Evolutionary conservation across 2,329 filamentous ascomycete genomes (phyloP), one percentile per base, ranked within the genome.

Genomic region (Diaporthe destruens): DNA sequence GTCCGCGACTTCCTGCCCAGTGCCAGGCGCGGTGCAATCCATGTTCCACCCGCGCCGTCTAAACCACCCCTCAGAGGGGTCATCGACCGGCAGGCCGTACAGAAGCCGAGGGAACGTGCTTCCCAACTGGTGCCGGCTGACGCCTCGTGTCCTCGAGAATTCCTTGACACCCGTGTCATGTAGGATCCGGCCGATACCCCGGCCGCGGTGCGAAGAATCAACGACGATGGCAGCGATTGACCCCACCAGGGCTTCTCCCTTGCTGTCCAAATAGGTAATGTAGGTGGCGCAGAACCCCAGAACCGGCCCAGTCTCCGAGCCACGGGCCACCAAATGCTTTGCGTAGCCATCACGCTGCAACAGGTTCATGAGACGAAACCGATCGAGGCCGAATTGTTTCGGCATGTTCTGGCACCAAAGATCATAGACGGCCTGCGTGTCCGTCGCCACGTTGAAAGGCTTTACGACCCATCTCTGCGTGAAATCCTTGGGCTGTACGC

Each of bases 201-300:
- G 83, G 67, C 82, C 79, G 34, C 85, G 83, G 77, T 84, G 85
- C 0, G 83, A 80, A 44, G 85, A 81, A 42, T 83, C 84, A 25
- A 91, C 88, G 44, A 91, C 78, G 36, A 91, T 79, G 14, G 85
- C 80, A 14, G 88, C 88, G 42, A 91, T 77, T 4, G 87, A 90
- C 11, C 88, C 89, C 59, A 90, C 83, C 53, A 90, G 81, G 44
- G 83, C 83, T 74, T 89, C 86, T 25, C 83, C 85, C 51, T 83
- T 85, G 74, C 85, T 85, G 75, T 89, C 86, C 57, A 86, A 84
- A 78, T 88, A 90, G 5, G 87, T 89, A 39, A 88, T 87, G 77
- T 88, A 91, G 11, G 88, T 90, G 12, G 88, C 88, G 76, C 88
- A 90, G 74, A 91, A 90, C 0, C 88, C 89, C 49, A 91, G 77